Percentiles rank a stretch among this genome's conserved stretches.
Conservation (phyloP, 345 rosid genomes). For the Salix brachista region DNA sequence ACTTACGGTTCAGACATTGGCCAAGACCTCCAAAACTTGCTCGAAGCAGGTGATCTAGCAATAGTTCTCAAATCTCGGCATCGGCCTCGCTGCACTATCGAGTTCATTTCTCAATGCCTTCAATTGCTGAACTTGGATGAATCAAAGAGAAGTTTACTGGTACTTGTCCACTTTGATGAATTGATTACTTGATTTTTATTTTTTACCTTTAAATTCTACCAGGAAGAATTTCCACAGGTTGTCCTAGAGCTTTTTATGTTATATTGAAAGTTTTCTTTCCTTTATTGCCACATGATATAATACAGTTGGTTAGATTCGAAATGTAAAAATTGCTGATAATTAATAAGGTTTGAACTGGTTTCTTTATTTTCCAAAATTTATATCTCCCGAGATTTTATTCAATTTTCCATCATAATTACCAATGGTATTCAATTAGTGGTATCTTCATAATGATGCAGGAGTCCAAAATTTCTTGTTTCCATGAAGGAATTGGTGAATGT, state of each 20-base stretch:
- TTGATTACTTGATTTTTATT: not conserved
- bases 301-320: not conserved
- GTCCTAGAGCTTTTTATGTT: not conserved
- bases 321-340: not conserved
- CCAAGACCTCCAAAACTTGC: constrained; percentile 51
- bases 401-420: not conserved
- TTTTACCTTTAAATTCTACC: not conserved
- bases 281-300: not conserved
- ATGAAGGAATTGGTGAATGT: constrained; percentile 84
- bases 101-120: constrained; percentile 73
- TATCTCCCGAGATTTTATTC: too few relatives aligned
- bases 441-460: constrained; percentile 45
- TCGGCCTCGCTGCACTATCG: constrained; percentile 74
- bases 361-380: not conserved
- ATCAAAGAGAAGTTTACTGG: constrained; percentile 56
- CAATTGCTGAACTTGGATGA: constrained; percentile 54
- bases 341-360: not conserved
- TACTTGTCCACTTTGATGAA: constrained; percentile 30
- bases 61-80: constrained; percentile 67
- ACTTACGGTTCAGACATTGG: constrained; percentile 62
- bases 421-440: not conserved
- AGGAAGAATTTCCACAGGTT: not conserved
- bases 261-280: not conserved
- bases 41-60: constrained; percentile 73
- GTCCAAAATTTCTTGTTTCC: constrained; percentile 62